These are phyloP conservation scores for Globisporangium recalcitrans DNA, from an alignment of 352 stramenopile species.

Conservation along the genomic window DNA sequence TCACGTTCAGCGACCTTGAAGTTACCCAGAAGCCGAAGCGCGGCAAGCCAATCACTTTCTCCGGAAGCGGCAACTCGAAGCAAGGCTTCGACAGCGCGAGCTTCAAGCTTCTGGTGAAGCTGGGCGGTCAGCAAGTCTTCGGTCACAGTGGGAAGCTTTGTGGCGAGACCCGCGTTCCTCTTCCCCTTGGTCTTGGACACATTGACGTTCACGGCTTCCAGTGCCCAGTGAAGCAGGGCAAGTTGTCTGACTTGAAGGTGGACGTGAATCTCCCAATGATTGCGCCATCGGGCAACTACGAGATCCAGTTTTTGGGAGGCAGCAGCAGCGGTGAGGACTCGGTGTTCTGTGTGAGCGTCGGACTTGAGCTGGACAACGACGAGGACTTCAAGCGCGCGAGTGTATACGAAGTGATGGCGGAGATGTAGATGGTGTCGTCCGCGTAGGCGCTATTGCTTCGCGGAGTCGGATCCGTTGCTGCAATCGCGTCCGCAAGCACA, in stretches of 20 bases:
- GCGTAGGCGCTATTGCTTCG: neutral
- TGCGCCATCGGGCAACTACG: slow-evolving; percentile 73
- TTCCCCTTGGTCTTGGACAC: slow-evolving; percentile 78
- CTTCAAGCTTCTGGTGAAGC: slow-evolving; percentile 72
- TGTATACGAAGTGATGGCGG: slow-evolving; percentile 65
- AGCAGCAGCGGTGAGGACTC: slow-evolving; percentile 36
- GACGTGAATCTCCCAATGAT: slow-evolving; percentile 82
- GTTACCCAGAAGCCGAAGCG: slow-evolving; percentile 61
- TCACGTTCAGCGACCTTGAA: slow-evolving; percentile 65
- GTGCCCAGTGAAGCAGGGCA: slow-evolving; percentile 64
- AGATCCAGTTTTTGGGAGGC: slow-evolving; percentile 62
- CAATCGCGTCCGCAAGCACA: neutral
- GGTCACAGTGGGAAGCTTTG: slow-evolving; percentile 69
- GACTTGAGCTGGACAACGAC: slow-evolving; percentile 51
- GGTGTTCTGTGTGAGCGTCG: slow-evolving; percentile 80
- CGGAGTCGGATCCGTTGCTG: neutral
- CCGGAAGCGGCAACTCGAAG: slow-evolving; percentile 65
- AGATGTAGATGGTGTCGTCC: slow-evolving; percentile 40
- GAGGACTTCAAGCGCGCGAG: slow-evolving; percentile 28
- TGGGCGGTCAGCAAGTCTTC: slow-evolving; percentile 69
- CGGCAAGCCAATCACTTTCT: slow-evolving; percentile 72
- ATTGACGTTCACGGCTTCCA: slow-evolving; percentile 80
- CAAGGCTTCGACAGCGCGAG: slow-evolving; percentile 48
- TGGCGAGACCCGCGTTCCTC: slow-evolving; percentile 69
- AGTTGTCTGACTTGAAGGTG: slow-evolving; percentile 64